Conservation (phyloP, 2,329 filamentous ascomycete genomes). For the Venturia asperata region DNA sequence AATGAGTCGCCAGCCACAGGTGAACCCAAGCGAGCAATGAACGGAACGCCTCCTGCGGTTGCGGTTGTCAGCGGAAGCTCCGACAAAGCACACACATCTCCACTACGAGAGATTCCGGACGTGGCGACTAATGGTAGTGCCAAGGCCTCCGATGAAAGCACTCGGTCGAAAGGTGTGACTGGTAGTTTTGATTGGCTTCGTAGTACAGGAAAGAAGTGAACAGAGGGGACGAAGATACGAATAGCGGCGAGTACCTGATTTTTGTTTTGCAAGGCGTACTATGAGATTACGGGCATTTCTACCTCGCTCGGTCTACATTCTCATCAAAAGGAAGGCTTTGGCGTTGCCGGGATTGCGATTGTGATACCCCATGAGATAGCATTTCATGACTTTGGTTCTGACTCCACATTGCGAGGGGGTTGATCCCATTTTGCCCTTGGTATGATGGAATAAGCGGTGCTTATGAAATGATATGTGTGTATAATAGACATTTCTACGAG, state of each 20-base stretch:
- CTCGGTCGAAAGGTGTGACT: background rate
- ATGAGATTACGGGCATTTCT: background rate
- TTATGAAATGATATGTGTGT: background rate
- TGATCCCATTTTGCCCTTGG: background rate
- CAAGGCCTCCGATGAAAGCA: background rate
- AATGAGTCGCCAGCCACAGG: background rate
- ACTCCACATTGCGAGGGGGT: background rate
- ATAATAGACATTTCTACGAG: background rate
- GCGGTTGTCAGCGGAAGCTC: background rate
- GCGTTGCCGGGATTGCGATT: constrained; percentile 1
- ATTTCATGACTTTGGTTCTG: background rate
- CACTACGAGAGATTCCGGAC: background rate
- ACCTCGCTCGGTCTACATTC: background rate
- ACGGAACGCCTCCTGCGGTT: background rate
- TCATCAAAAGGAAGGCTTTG: background rate
- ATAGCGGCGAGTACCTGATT: background rate
- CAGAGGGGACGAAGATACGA: background rate
- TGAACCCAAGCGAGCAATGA: background rate
- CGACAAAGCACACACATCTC: background rate
- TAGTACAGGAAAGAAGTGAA: background rate
- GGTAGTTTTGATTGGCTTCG: background rate
- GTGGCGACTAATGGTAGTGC: background rate
- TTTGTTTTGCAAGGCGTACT: background rate
- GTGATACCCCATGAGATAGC: constrained; percentile 1
- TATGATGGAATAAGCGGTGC: background rate